These are phyloP conservation scores for Selaginella moellendorffii DNA, from an alignment of 75 land plant genomes.

Conservation along the genomic window DNA sequence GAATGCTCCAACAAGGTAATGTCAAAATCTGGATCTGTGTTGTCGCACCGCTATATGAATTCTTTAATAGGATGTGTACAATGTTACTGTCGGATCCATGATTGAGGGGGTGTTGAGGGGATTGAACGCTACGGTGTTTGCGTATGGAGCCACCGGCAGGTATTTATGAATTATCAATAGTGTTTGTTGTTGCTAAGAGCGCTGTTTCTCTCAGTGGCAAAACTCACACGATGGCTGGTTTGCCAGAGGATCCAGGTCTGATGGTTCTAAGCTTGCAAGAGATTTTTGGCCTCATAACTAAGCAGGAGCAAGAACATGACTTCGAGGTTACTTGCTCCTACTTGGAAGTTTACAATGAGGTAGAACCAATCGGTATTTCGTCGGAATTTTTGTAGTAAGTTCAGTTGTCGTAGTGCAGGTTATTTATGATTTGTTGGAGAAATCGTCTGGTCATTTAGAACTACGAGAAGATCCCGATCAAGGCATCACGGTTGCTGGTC, in stretches of 20 bases:
- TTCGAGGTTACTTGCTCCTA: slow-evolving; percentile 93
- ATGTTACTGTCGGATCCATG: slow-evolving; percentile 39
- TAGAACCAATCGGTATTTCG: slow-evolving; percentile 17
- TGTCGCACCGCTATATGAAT: not conserved
- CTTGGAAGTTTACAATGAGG: slow-evolving; percentile 97
- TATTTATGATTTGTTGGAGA: slow-evolving; percentile 91
- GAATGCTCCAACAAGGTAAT: slow-evolving; percentile 50
- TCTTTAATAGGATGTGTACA: slow-evolving; percentile 60
- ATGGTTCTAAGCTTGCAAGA: slow-evolving; percentile 88
- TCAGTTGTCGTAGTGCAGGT: slow-evolving; percentile 38
- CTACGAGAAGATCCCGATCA: slow-evolving; percentile 89
- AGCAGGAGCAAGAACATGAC: slow-evolving; percentile 47
- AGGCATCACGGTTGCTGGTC: slow-evolving; percentile 80
- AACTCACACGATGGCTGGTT: slow-evolving; percentile 97
- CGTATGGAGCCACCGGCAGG: slow-evolving; percentile 98
- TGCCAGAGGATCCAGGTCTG: slow-evolving; percentile 75
- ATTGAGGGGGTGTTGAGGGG: slow-evolving; percentile 81
- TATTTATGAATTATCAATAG: slow-evolving; percentile 21
- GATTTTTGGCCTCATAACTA: slow-evolving; percentile 61
- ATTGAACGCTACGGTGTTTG: slow-evolving; percentile 91
- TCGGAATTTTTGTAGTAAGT: slow-evolving; percentile 7
- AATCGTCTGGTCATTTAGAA: slow-evolving; percentile 81
- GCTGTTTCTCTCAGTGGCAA: slow-evolving; percentile 52
- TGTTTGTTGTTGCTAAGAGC: too few relatives aligned
- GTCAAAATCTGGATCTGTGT: too few relatives aligned